phyloP scores from a whole-genome alignment of 371 early-diverging fungal genomes.

The Mortierella sp. region DNA sequence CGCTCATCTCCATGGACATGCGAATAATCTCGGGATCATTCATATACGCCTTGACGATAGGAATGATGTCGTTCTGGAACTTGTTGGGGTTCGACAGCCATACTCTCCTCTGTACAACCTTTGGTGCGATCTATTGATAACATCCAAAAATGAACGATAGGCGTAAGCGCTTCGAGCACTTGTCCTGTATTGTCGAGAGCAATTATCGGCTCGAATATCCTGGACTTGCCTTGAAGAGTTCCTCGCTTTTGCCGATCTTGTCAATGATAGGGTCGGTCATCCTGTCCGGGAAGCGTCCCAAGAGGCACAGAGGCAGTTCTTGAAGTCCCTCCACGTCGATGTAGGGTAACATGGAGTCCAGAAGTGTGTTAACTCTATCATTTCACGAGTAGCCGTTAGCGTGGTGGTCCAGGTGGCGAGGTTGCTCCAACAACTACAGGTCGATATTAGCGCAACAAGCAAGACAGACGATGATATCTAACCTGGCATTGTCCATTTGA shows the following conservation, averaged over 20 bases:
- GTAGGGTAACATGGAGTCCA: constrained; percentile 67
- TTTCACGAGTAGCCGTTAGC: not conserved
- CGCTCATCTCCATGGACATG: constrained; percentile 66
- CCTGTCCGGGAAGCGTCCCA: constrained; percentile 67
- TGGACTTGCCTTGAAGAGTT: constrained; percentile 62
- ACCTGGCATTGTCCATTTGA: constrained; percentile 65
- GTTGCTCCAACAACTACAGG: not conserved
- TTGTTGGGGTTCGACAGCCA: constrained; percentile 60
- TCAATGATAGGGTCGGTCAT: constrained; percentile 66
- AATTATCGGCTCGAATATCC: not conserved
- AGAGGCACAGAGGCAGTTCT: constrained; percentile 73
- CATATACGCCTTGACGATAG: constrained; percentile 58
- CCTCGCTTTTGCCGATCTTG: constrained; percentile 61
- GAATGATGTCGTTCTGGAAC: constrained; percentile 60
- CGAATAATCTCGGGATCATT: constrained; percentile 66
- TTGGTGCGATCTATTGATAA: constrained; percentile 36
- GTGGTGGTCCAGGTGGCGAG: not conserved
- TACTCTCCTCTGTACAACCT: constrained; percentile 60
- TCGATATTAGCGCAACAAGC: not conserved
- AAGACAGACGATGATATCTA: constrained; percentile 11
- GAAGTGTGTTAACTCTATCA: constrained; percentile 63
- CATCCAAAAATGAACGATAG: not conserved
- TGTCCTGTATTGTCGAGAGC: not conserved
- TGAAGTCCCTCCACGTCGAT: constrained; percentile 70
- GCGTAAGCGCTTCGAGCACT: not conserved